Percentiles rank a stretch among this genome's conserved stretches.
These are phyloP conservation scores for Pseudogymnoascus sp. DNA, from an alignment of 2,329 filamentous ascomycete species.

Conservation along the genomic window DNA sequence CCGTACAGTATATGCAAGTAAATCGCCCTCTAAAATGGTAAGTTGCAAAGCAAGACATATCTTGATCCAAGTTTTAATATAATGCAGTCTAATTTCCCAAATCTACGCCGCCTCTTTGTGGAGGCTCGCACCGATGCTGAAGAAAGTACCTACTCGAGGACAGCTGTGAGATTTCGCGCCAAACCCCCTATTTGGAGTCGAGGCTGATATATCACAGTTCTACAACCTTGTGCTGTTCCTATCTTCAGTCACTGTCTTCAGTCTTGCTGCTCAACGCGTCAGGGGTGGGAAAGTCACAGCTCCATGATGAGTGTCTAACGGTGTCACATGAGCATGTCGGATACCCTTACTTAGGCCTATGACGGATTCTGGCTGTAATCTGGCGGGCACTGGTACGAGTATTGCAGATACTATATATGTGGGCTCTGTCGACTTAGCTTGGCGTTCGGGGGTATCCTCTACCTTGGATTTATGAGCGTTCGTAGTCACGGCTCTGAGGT, in stretches of 20 bases:
- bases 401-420: not conserved
- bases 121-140: constrained; percentile 89
- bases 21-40: constrained; percentile 3
- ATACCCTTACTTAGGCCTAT: not conserved
- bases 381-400: not conserved
- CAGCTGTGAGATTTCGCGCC: constrained; percentile 59
- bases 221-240: constrained; percentile 97
- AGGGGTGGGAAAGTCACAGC: constrained; percentile 31
- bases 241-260: constrained; percentile 91
- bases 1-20: not conserved
- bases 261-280: constrained; percentile 84
- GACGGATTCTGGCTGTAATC: not conserved
- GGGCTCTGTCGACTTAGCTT: not conserved
- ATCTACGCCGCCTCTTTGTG: constrained; percentile 91
- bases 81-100: constrained; percentile 60
- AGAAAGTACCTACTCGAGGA: constrained; percentile 88
- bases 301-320: not conserved
- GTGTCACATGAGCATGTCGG: not conserved
- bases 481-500: not conserved
- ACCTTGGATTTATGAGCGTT: not conserved
- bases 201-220: constrained; percentile 54
- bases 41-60: not conserved
- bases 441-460: not conserved
- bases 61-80: not conserved
- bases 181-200: not conserved